phyloP scores from a whole-genome alignment of 768 basidiomycete genomes.

The Royoungia palumana region DNA sequence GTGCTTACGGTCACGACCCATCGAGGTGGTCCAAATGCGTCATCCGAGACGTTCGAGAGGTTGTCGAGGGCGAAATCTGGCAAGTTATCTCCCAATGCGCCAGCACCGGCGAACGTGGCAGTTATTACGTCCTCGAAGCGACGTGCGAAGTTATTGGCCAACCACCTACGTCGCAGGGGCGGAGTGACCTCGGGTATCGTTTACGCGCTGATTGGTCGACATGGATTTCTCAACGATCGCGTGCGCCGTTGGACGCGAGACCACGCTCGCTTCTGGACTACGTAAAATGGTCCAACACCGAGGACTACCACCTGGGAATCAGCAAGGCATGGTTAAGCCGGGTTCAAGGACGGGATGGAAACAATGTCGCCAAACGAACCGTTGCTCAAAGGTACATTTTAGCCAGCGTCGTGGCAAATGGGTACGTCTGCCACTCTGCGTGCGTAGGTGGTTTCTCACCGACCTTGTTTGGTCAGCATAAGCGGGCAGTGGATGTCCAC shows the following conservation, averaged over 20 bases:
- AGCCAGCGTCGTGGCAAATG: constrained; percentile 70
- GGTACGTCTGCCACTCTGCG: constrained; percentile 36
- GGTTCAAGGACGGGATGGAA: constrained; percentile 39
- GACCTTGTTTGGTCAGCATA: constrained; percentile 40
- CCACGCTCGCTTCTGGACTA: constrained; percentile 15
- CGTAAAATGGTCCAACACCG: constrained; percentile 67
- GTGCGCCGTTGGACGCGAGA: background rate
- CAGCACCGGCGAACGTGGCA: constrained; percentile 22
- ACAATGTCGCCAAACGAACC: constrained; percentile 39
- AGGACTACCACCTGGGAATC: constrained; percentile 67
- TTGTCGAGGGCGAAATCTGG: constrained; percentile 62
- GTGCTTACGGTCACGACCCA: constrained; percentile 32
- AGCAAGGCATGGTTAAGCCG: constrained; percentile 62
- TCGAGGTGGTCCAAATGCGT: constrained; percentile 33
- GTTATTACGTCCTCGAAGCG: constrained; percentile 58
- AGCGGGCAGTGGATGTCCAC: constrained; percentile 69
- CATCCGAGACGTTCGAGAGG: constrained; percentile 49
- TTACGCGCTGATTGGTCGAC: constrained; percentile 65
- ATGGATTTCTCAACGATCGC: constrained; percentile 42
- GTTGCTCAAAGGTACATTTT: constrained; percentile 65
- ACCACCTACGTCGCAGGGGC: constrained; percentile 10
- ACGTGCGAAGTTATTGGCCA: constrained; percentile 73
- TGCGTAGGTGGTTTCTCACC: background rate
- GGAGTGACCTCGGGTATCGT: constrained; percentile 3
- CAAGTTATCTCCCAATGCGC: constrained; percentile 36